phyloP scores from a whole-genome alignment of 441 rosid genomes.

The Brassica hybrid region DNA sequence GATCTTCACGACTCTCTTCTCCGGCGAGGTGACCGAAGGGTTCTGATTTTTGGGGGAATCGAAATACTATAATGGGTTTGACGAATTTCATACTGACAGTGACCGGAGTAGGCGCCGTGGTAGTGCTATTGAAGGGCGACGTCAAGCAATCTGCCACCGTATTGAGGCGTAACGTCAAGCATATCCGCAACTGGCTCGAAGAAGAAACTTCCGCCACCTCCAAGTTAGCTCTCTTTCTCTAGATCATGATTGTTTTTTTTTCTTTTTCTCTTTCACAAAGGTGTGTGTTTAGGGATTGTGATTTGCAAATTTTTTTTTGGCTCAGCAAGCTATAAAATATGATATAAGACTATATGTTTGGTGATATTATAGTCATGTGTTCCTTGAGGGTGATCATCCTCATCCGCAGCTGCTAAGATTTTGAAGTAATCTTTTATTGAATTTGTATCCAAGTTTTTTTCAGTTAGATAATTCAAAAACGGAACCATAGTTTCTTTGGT shows the following conservation, averaged over 20 bases:
- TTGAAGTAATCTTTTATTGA: slow-evolving; percentile 1
- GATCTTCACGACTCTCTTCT: too few species aligned
- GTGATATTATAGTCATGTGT: not conserved
- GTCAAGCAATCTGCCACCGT: slow-evolving; percentile 82
- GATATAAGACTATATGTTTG: not conserved
- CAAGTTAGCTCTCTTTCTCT: slow-evolving; percentile 49
- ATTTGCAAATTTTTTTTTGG: slow-evolving; percentile 4
- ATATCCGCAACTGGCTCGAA: slow-evolving; percentile 83
- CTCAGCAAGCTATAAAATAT: not conserved
- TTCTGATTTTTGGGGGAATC: too few species aligned
- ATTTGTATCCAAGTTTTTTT: not conserved
- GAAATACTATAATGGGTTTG: too few species aligned
- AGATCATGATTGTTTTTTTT: slow-evolving; percentile 3
- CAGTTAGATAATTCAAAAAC: not conserved
- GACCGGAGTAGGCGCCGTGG: slow-evolving; percentile 79
- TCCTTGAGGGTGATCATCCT: not conserved
- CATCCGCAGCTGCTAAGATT: not conserved
- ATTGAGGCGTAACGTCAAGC: slow-evolving; percentile 81
- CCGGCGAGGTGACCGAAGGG: too few species aligned
- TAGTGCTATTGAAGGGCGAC: slow-evolving; percentile 74
- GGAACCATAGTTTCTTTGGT: not conserved
- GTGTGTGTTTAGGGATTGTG: slow-evolving; percentile 12
- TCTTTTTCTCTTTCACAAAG: not conserved
- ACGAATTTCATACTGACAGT: too few species aligned
- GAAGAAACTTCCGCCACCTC: slow-evolving; percentile 70